Conservation (phyloP, 441 rosid genomes). For the Gossypium schwendimanii region DNA sequence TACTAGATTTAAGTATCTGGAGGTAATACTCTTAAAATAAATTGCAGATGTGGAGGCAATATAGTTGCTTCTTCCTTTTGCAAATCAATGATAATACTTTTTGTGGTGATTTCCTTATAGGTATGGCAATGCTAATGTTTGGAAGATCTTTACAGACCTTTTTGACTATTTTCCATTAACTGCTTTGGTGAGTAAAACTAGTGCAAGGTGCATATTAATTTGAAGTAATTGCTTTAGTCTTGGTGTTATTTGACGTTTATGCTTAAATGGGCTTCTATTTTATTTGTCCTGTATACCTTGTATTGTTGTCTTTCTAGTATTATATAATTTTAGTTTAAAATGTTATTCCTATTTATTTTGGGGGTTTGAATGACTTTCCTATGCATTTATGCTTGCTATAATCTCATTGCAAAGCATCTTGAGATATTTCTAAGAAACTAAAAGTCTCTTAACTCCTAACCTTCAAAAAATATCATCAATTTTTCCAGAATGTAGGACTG, state of each 20-base stretch:
- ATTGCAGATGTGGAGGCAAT: neutral
- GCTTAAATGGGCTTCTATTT: neutral
- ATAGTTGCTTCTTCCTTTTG: conserved; percentile 1
- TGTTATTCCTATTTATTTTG: neutral
- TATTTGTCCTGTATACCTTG: neutral
- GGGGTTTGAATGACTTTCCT: neutral
- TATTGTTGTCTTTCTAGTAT: neutral
- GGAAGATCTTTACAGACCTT: conserved; percentile 70
- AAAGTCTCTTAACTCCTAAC: neutral
- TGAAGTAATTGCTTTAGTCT: neutral
- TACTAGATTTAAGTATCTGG: neutral
- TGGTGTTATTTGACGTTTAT: neutral
- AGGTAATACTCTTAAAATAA: neutral
- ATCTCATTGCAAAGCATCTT: neutral
- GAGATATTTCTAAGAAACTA: neutral
- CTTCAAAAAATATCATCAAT: neutral
- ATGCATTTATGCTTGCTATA: neutral
- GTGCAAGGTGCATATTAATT: neutral
- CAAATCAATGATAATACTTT: conserved; percentile 4
- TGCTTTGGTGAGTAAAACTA: conserved; percentile 45
- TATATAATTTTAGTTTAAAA: neutral
- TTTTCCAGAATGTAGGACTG: neutral
- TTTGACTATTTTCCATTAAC: conserved; percentile 65
- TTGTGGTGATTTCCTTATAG: conserved; percentile 26
- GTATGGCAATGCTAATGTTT: conserved; percentile 64